Evolutionary conservation across 23 red algal genomes (phyloP).

Genomic region (Agarophyton chilense): DNA sequence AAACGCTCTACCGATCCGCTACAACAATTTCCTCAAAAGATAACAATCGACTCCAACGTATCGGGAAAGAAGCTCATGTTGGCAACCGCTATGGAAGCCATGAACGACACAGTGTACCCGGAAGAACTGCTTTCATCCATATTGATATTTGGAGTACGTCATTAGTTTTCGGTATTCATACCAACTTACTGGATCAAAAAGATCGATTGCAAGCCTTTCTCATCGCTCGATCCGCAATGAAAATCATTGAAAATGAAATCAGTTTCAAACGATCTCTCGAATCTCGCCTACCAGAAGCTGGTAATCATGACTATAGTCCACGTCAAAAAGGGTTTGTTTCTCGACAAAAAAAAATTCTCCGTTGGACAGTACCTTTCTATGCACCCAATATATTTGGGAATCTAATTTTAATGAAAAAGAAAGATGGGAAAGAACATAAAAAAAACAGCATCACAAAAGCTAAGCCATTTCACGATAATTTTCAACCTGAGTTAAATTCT

Average conservation of each 20-base stretch:
- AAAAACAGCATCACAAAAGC: no score
- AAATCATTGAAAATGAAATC: neutral
- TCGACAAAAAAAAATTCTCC: no score
- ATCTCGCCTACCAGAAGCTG: no score
- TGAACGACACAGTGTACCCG: constrained; percentile 7
- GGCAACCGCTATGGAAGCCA: neutral
- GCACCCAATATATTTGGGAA: no score
- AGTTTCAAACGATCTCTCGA: neutral
- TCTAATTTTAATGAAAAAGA: no score
- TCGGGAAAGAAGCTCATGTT: neutral
- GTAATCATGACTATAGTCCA: no score
- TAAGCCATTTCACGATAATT: no score
- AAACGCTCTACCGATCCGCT: neutral
- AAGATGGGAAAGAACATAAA: no score
- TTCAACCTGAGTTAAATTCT: no score
- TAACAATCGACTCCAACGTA: neutral
- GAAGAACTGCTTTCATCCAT: constrained; percentile 13
- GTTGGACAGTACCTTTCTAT: no score
- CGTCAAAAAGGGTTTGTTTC: no score
- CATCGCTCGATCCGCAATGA: neutral
- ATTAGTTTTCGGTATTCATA: neutral
- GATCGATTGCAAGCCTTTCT: neutral
- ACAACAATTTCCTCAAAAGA: neutral
- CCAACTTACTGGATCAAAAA: neutral
- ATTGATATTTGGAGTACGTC: neutral